Conservation (phyloP, 345 rosid genomes). For the Bruguiera sexangula region DNA sequence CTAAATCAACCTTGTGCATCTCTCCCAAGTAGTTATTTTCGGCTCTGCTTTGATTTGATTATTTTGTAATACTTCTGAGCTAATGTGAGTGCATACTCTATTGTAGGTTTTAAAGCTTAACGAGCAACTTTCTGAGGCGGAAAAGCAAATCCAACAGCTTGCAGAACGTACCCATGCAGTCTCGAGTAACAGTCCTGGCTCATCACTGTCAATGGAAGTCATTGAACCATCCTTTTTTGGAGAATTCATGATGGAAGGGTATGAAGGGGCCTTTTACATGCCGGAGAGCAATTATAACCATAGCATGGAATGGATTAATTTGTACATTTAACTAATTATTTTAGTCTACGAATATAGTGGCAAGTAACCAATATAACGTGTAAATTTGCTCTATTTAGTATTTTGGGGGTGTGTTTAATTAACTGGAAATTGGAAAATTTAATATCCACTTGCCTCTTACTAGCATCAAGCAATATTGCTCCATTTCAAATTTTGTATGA, state of each 20-base stretch:
- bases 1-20: too few species aligned
- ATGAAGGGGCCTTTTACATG: constrained; percentile 44
- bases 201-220: constrained; percentile 46
- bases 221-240: constrained; percentile 40
- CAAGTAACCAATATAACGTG: neutral
- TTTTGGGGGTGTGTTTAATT: neutral
- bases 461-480: too few species aligned
- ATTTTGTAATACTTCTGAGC: neutral
- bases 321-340: constrained; percentile 11
- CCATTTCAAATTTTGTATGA: too few species aligned
- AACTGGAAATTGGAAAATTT: neutral
- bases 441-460: neutral
- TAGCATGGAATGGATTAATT: constrained; percentile 57
- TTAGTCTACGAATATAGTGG: constrained; percentile 18
- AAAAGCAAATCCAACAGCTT: constrained; percentile 49
- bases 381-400: neutral
- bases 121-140: constrained; percentile 43
- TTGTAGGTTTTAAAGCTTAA: constrained; percentile 54
- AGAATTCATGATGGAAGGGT: constrained; percentile 40
- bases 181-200: constrained; percentile 49
- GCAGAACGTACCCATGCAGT: constrained; percentile 39
- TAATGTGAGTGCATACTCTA: neutral
- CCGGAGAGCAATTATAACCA: constrained; percentile 33
- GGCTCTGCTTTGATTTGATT: neutral
- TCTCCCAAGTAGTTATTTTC: too few species aligned